Conservation (phyloP, 2,329 filamentous ascomycete genomes). For the Tolypocladium album region DNA sequence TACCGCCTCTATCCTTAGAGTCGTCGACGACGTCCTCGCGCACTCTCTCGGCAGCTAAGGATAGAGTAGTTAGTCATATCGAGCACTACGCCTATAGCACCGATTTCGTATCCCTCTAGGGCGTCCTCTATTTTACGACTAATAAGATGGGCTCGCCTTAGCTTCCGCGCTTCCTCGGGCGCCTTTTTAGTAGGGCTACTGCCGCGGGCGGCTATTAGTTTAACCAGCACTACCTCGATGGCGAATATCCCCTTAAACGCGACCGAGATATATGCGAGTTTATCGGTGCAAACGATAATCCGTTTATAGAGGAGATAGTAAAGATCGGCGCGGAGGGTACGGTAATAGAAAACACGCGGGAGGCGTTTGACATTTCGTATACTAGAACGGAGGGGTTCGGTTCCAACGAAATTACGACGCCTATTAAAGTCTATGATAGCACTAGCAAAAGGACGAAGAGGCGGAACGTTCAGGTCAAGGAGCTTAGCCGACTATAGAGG, state of each 20-base stretch:
- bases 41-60: constrained; percentile 25
- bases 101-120: constrained; percentile 69
- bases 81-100: constrained; percentile 70
- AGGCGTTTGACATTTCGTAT: constrained; percentile 38
- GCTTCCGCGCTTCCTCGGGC: constrained; percentile 50
- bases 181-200: constrained; percentile 44
- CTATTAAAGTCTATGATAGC: constrained; percentile 27
- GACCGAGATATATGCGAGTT: constrained; percentile 30
- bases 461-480: constrained; percentile 39
- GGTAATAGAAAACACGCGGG: constrained; percentile 30
- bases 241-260: constrained; percentile 44
- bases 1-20: constrained; percentile 9
- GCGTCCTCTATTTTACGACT: constrained; percentile 56
- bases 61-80: constrained; percentile 54
- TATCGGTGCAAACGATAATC: constrained; percentile 35
- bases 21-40: constrained; percentile 22
- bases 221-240: constrained; percentile 50
- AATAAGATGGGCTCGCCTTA: constrained; percentile 27
- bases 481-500: constrained; percentile 51
- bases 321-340: constrained; percentile 32
- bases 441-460: constrained; percentile 14
- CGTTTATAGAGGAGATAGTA: constrained; percentile 52
- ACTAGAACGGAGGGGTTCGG: constrained; percentile 28
- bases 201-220: constrained; percentile 46
- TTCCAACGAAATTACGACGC: constrained; percentile 19